Evolutionary conservation across 2,329 filamentous ascomycete species (phyloP).

Genomic region (Neonectria punicea): DNA sequence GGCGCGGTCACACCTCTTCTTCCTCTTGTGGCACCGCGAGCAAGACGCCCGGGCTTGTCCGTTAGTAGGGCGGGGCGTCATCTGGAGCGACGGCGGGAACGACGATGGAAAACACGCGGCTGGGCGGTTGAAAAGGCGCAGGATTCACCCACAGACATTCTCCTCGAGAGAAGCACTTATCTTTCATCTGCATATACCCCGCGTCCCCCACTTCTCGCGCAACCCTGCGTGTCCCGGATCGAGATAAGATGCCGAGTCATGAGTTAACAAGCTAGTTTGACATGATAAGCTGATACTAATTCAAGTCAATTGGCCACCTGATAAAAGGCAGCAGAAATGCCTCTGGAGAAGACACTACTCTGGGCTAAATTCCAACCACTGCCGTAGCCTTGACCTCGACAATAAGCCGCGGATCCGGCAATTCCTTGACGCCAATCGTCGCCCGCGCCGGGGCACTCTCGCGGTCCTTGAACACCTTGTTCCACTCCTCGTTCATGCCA

Average conservation of each 20-base stretch:
- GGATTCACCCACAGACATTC: background rate
- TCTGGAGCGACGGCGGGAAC: background rate
- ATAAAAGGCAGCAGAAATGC: background rate
- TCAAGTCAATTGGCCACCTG: background rate
- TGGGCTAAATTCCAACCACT: slow-evolving; percentile 10
- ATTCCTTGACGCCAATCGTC: slow-evolving; percentile 45
- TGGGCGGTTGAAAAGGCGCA: background rate
- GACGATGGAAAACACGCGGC: background rate
- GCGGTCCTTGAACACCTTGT: slow-evolving; percentile 53
- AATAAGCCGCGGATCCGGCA: slow-evolving; percentile 46
- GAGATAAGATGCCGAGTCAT: background rate
- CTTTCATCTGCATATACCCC: background rate
- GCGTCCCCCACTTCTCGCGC: background rate
- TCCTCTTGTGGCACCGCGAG: slow-evolving; percentile 53
- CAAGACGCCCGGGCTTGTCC: slow-evolving; percentile 45
- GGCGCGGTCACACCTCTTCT: slow-evolving; percentile 55
- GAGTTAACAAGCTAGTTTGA: background rate
- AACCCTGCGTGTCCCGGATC: background rate
- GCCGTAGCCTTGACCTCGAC: slow-evolving; percentile 46
- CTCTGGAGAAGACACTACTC: background rate
- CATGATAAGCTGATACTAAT: background rate
- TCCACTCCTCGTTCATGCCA: slow-evolving; percentile 59
- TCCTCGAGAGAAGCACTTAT: background rate
- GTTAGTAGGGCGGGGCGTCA: slow-evolving; percentile 9
- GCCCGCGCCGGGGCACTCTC: slow-evolving; percentile 50